phyloP scores from a whole-genome alignment of 1,284 basidiomycete species.

The Rhizoctonia solani region DNA sequence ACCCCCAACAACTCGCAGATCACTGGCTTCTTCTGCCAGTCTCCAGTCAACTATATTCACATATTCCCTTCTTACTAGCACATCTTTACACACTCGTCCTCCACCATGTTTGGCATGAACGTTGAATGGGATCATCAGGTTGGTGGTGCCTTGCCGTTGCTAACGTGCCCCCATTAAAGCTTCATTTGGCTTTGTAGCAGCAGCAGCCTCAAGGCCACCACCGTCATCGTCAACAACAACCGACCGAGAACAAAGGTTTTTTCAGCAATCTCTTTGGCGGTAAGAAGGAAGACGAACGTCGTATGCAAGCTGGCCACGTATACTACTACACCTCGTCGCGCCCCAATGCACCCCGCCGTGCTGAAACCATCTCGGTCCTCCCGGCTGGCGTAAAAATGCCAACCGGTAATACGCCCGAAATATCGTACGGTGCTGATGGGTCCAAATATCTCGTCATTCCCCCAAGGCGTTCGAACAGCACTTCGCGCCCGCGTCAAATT shows the following conservation, averaged over 20 bases:
- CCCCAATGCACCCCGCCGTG: slow-evolving; percentile 2
- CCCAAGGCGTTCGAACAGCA: slow-evolving; percentile 20
- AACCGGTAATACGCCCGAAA: slow-evolving; percentile 12
- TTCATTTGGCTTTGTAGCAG: no score
- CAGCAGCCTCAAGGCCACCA: not conserved
- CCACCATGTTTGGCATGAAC: slow-evolving; percentile 25
- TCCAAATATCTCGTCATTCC: slow-evolving; percentile 33
- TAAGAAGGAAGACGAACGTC: not conserved
- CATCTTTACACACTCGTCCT: not conserved
- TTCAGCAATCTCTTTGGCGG: slow-evolving; percentile 21
- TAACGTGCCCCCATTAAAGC: not conserved
- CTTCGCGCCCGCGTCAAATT: slow-evolving; percentile 28
- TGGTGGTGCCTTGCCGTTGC: not conserved
- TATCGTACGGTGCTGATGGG: slow-evolving; percentile 27
- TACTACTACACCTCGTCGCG: slow-evolving; percentile 16
- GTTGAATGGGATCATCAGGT: slow-evolving; percentile 17
- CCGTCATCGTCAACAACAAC: not conserved
- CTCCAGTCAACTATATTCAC: no score
- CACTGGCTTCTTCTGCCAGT: no score
- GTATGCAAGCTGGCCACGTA: not conserved
- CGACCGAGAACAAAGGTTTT: slow-evolving; percentile 16
- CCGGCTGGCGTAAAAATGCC: slow-evolving; percentile 26
- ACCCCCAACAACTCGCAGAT: not conserved
- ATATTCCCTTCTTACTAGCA: no score
- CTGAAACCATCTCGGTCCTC: slow-evolving; percentile 14